A percentile compares a stretch with the other conserved stretches of the same genome.
Conservation (phyloP, 202 grass and related monocot genomes). For the Bolboschoenoplectus hybrid region DNA sequence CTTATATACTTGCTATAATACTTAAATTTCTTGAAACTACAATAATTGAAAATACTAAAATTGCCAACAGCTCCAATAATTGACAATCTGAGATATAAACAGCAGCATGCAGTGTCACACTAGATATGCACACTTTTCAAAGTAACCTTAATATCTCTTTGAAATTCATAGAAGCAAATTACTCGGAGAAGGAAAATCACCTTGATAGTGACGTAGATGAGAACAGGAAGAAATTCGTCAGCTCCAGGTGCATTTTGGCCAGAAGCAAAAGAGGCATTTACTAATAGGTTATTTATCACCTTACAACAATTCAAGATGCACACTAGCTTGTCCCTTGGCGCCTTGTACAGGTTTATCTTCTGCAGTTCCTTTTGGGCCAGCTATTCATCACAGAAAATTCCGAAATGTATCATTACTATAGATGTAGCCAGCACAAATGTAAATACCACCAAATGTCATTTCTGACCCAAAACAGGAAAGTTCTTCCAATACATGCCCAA, state of each 20-base stretch:
- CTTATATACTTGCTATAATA: not conserved
- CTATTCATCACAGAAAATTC: constrained; percentile 52
- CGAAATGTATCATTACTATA: constrained; percentile 8
- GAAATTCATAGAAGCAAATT: not conserved
- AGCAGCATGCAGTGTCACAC: not conserved
- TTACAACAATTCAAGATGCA: constrained; percentile 97
- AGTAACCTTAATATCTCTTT: constrained; percentile 25
- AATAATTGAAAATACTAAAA: not conserved
- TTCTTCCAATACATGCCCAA: not conserved
- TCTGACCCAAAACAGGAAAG: not conserved
- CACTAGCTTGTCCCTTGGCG: constrained; percentile 91
- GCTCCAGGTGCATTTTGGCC: constrained; percentile 77
- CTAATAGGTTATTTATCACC: constrained; percentile 90
- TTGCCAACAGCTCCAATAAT: not conserved
- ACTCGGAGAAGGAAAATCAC: constrained; percentile 31
- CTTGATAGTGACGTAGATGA: constrained; percentile 98
- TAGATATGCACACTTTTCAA: not conserved
- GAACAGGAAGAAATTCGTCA: constrained; percentile 94
- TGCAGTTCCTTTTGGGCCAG: constrained; percentile 96
- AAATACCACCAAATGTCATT: not conserved
- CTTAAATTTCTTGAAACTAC: not conserved
- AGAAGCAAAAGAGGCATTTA: constrained; percentile 80
- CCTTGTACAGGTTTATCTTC: constrained; percentile 97
- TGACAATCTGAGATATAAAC: not conserved
- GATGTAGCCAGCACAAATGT: not conserved